phyloP scores from a whole-genome alignment of 352 stramenopile species.

The Phytophthora constricta region DNA sequence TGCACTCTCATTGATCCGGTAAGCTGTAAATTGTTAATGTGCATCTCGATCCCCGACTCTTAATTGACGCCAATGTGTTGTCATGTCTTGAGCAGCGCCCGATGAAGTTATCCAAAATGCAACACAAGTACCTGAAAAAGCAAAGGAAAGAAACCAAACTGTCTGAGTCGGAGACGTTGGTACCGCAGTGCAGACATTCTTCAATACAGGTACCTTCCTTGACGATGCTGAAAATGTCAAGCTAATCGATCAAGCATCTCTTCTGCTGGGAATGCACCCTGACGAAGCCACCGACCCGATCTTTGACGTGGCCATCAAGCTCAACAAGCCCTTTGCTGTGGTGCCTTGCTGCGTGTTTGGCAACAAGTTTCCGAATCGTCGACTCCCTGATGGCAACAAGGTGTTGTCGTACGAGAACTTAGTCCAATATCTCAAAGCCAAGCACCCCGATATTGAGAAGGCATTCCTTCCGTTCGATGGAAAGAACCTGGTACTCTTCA shows the following conservation, averaged over 20 bases:
- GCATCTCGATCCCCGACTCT: neutral
- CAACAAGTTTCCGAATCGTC: slow-evolving; percentile 86
- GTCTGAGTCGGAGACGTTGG: slow-evolving; percentile 40
- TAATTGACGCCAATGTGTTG: slow-evolving; percentile 21
- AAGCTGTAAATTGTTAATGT: slow-evolving; percentile 11
- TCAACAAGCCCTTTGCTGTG: slow-evolving; percentile 94
- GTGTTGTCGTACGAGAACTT: slow-evolving; percentile 85
- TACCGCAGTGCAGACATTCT: slow-evolving; percentile 68
- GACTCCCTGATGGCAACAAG: slow-evolving; percentile 44
- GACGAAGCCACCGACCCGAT: slow-evolving; percentile 96
- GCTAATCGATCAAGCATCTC: slow-evolving; percentile 75
- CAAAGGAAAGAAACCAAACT: slow-evolving; percentile 48
- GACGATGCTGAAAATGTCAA: slow-evolving; percentile 47
- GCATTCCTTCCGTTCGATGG: slow-evolving; percentile 81
- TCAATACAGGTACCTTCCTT: slow-evolving; percentile 71
- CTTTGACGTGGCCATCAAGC: slow-evolving; percentile 90
- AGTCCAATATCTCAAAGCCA: slow-evolving; percentile 79
- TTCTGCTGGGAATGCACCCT: slow-evolving; percentile 94
- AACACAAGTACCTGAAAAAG: slow-evolving; percentile 79
- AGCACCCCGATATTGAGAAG: slow-evolving; percentile 64
- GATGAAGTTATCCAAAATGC: slow-evolving; percentile 71
- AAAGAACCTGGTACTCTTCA: slow-evolving; percentile 87
- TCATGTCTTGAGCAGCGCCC: slow-evolving; percentile 47
- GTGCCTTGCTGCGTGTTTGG: slow-evolving; percentile 97
- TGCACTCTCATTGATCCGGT: slow-evolving; percentile 86